Conservation (phyloP, 805 yeast species). For the Yamadazyma tumulicola region DNA sequence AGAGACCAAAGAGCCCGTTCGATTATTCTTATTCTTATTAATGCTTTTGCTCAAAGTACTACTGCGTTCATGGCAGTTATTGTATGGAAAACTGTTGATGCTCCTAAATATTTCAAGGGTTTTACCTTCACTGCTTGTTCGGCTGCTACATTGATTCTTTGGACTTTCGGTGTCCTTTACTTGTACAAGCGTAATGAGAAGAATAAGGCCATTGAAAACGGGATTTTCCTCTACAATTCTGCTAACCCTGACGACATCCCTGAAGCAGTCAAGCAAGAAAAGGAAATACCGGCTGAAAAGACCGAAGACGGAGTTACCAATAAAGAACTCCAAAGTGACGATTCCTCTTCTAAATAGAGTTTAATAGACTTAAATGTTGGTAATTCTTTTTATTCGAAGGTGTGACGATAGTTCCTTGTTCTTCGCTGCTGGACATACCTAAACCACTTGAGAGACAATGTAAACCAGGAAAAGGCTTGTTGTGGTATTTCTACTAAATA, state of each 20-base stretch:
- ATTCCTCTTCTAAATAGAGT: constrained; percentile 2
- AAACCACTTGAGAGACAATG: neutral
- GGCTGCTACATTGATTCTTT: constrained; percentile 42
- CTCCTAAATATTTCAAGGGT: constrained; percentile 56
- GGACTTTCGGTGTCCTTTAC: constrained; percentile 51
- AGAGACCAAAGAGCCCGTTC: constrained; percentile 55
- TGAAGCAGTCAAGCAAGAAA: constrained; percentile 2
- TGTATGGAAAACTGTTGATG: constrained; percentile 56
- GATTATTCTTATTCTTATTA: constrained; percentile 53
- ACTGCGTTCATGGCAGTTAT: constrained; percentile 52
- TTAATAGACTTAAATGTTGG: neutral
- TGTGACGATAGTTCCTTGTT: too few species aligned
- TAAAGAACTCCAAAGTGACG: constrained; percentile 1
- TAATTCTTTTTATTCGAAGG: too few species aligned
- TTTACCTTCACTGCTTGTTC: constrained; percentile 48
- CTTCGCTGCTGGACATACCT: neutral
- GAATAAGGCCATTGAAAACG: constrained; percentile 30
- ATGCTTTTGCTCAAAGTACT: constrained; percentile 52
- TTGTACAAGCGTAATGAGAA: constrained; percentile 39
- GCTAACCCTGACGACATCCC: constrained; percentile 14
- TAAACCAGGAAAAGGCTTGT: too few species aligned
- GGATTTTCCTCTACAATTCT: constrained; percentile 29
- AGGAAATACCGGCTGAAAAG: constrained; percentile 1
- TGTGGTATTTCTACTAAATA: too few species aligned
- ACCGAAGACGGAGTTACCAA: constrained; percentile 2